Conservation (phyloP, 768 basidiomycete species). For the Russula virescens region DNA sequence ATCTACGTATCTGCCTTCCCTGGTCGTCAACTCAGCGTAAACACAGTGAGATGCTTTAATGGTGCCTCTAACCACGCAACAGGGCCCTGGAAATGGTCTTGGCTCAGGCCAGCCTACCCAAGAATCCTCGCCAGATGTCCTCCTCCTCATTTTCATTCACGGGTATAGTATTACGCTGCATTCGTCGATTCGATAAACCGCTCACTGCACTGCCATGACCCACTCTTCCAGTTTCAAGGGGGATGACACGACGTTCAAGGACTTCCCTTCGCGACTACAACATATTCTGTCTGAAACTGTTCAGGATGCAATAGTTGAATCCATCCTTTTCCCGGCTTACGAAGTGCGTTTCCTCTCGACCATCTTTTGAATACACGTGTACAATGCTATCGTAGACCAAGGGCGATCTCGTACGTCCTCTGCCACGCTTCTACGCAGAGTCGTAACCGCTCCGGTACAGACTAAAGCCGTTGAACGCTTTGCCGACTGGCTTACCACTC, state of each 20-base stretch:
- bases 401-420: slow-evolving; percentile 68
- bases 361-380: slow-evolving; percentile 1
- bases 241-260: slow-evolving; percentile 63
- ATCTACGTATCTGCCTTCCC: not conserved
- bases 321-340: slow-evolving; percentile 82
- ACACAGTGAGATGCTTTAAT: not conserved
- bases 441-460: slow-evolving; percentile 5
- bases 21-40: not conserved
- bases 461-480: slow-evolving; percentile 67
- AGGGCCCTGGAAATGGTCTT: not conserved
- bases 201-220: not conserved
- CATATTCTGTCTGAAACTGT: slow-evolving; percentile 70
- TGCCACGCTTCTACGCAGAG: not conserved
- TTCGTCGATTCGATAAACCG: slow-evolving; percentile 22
- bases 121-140: slow-evolving; percentile 34
- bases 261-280: slow-evolving; percentile 74
- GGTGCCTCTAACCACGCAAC: not conserved
- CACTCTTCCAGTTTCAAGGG: slow-evolving; percentile 44
- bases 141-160: slow-evolving; percentile 75
- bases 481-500: slow-evolving; percentile 87
- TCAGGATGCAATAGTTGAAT: slow-evolving; percentile 53
- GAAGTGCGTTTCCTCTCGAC: slow-evolving; percentile 46
- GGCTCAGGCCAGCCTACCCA: not conserved
- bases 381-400: slow-evolving; percentile 54
- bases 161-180: slow-evolving; percentile 40